phyloP scores from a whole-genome alignment of 129 eudicot species.

The Heracleum sosnowskyi region DNA sequence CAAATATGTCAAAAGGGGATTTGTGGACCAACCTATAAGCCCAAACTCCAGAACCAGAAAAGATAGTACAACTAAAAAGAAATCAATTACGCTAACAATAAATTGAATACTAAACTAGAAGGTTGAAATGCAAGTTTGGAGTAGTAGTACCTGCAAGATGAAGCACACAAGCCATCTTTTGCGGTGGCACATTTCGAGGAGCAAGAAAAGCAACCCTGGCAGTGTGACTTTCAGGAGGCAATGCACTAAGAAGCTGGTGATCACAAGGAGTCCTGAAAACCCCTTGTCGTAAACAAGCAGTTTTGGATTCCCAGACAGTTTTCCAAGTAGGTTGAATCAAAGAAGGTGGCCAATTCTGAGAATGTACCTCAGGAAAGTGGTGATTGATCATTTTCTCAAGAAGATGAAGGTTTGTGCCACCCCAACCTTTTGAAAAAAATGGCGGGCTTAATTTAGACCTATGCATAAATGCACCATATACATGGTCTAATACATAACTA shows the following conservation, averaged over 20 bases:
- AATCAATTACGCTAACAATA: background rate
- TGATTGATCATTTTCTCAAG: constrained; percentile 44
- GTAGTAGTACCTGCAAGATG: constrained; percentile 80
- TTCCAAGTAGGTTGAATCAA: constrained; percentile 73
- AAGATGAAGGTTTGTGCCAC: constrained; percentile 83
- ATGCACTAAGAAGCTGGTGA: constrained; percentile 72
- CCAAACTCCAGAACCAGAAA: constrained; percentile 2
- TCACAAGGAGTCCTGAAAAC: constrained; percentile 82
- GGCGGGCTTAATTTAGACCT: constrained; percentile 76
- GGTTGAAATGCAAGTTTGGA: background rate
- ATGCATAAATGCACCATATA: constrained; percentile 92
- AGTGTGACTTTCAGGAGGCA: constrained; percentile 86
- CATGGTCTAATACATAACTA: constrained; percentile 90
- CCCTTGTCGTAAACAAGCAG: constrained; percentile 77
- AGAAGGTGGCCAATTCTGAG: constrained; percentile 76
- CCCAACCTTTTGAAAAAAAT: constrained; percentile 87
- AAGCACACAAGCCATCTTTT: constrained; percentile 92
- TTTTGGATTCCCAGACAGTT: constrained; percentile 88
- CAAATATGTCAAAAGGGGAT: background rate
- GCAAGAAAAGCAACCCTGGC: constrained; percentile 95
- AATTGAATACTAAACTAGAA: background rate
- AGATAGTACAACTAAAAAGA: background rate
- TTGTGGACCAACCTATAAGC: background rate
- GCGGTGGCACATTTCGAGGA: constrained; percentile 55
- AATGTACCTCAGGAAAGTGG: constrained; percentile 33